Evolutionary conservation across 257 asterid genomes (phyloP), one percentile per base, ranked within the genome.

Genomic region (Phtheirospermum japonicum): DNA sequence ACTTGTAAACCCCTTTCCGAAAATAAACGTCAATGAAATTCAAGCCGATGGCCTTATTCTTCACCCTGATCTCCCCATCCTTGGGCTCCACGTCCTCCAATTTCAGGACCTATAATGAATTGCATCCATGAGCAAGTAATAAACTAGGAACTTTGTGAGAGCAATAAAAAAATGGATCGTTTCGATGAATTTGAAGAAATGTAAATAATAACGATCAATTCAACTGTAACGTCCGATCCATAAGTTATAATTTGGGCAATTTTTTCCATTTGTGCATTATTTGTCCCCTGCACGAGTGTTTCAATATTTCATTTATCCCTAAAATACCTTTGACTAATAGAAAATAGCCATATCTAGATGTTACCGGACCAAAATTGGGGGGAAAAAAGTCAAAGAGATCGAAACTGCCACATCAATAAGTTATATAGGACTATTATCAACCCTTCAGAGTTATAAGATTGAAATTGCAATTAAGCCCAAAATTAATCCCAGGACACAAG

Each of bases 11-110:
- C 50, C 99, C 97, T 74, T 83, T 85, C 40, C 99, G 83, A 74
- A 70, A 89, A 80, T 93, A 87, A 57, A 79, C 65, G 73, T 93
- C 99, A 17, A 89, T 89, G 84, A 89, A 93, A 75, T 93, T 89
- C 61, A 93, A 77, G 57, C 97, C 99, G 65, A 93, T 78, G 30
- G 95, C 99, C 80, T 85, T 82, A 67, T 75, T 85, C 77, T 79
- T 93, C 46, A 89, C 96, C 75, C 68, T 85, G 76, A 93, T 65
- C 73, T 93, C 99, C 65, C 96, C 99, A 9, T 87, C 90, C 71
- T 85, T 87, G 13, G 97, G 97, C 63, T 93, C 96, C 65, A 87
- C 86, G 42, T 93, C 96, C 78, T 89, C 99, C 97, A 95, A 93
- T 81, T 89, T 89, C 66, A 93, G 74, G 53, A 89, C 97, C 97